Evolutionary conservation across 257 asterid genomes (phyloP), one percentile per base, ranked within the genome.

Genomic region (Paulownia fortunei): DNA sequence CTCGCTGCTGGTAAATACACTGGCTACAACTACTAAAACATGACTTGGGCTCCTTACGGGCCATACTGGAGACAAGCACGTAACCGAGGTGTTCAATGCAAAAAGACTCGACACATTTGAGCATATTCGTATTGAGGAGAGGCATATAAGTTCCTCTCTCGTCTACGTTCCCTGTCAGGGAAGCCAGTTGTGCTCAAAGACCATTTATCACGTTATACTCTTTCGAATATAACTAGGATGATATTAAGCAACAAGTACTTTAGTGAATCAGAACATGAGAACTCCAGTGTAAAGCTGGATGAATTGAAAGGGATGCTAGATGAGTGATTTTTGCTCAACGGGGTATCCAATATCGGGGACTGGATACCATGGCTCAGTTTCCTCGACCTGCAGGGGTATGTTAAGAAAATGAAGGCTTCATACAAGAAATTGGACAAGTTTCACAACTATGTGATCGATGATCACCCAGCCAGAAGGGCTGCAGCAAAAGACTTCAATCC

Each of bases 331-430:
- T 11, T 39, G 18, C 84, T 82, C 0, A 64, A 9, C 1, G 87
- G 89, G 2, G 84, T 37, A 66, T 3, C 74, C 18, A 72, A 77
- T 58, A 27, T 87, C 9, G 89, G 89, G 44, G 87, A 88, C 37
- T 86, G 92, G 90, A 82, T 88, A 2, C 90, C 92, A 8, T 88
- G 90, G 87, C 87, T 88, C 1, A 51, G 76, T 10, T 82, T 72
- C 27, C 80, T 87, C n/a, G 92, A 88, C 76, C 8, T 86, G 76
- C 85, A 84, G 26, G 87, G 92, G 9, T 84, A 80, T 68, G 88
- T 72, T 24, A 78, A 76, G 64, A 64, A 47, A 56, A 84, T 88
- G 88, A 86, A 82, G 65, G 75, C 15, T 19, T 39, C 86, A 16
- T 4, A 6, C 11, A 58, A 15, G 59, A 76, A 62, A 39, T n/a